A percentile compares a stretch with the other conserved stretches of the same genome.
Conservation (phyloP, 495 filamentous ascomycete genomes). For the Penicillium cosmopolitanum region DNA sequence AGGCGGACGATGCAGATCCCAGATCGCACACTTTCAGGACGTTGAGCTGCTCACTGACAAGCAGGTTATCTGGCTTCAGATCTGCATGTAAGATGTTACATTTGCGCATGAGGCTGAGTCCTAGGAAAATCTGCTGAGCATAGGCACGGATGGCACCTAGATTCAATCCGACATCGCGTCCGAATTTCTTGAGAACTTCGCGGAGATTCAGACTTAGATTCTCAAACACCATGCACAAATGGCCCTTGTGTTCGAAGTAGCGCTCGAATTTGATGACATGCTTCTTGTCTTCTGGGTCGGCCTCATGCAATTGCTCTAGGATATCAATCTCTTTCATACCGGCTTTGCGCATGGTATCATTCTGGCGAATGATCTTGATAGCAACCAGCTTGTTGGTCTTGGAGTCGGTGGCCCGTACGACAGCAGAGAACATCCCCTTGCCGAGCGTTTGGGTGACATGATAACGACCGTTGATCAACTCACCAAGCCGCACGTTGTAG, state of each 20-base stretch:
- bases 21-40: conserved; percentile 93
- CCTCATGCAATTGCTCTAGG: conserved; percentile 76
- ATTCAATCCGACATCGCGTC: conserved; percentile 90
- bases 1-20: conserved; percentile 87
- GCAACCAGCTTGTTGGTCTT: conserved; percentile 73
- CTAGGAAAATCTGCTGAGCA: conserved; percentile 92
- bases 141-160: conserved; percentile 83
- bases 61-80: conserved; percentile 95
- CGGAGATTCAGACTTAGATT: conserved; percentile 90
- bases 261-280: conserved; percentile 87
- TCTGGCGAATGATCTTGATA: conserved; percentile 93
- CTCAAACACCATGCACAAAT: conserved; percentile 96
- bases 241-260: conserved; percentile 89
- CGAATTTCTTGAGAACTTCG: conserved; percentile 95
- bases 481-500: conserved; percentile 88
- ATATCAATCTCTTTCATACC: conserved; percentile 95
- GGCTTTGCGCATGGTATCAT: conserved; percentile 89
- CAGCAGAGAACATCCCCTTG: conserved; percentile 93
- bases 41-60: conserved; percentile 84
- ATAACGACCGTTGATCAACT: conserved; percentile 86
- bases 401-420: conserved; percentile 87
- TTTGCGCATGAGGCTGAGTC: conserved; percentile 80
- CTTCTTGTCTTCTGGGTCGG: conserved; percentile 89
- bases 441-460: conserved; percentile 86
- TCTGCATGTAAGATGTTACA: conserved; percentile 95